A percentile compares a stretch with the other conserved stretches of the same genome.
These are phyloP conservation scores for Barnettozyma siamensis DNA, from an alignment of 805 yeast species.

Conservation along the genomic window DNA sequence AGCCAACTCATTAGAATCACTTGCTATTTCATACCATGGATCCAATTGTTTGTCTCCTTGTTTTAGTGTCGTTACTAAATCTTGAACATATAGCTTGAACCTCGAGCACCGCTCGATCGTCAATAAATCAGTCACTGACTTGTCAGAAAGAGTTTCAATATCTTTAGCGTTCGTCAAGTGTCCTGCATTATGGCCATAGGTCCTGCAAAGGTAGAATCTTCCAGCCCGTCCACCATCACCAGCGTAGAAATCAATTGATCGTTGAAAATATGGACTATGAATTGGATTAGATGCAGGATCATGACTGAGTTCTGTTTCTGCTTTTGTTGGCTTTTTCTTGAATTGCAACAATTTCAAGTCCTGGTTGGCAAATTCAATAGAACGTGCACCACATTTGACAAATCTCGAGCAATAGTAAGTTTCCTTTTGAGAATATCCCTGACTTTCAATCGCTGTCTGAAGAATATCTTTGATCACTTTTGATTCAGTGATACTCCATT, in stretches of 20 bases:
- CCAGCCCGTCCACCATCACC: constrained; percentile 25
- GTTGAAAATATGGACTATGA: constrained; percentile 16
- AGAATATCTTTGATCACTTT: constrained; percentile 15
- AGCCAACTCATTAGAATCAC: constrained; percentile 10
- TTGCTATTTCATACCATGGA: constrained; percentile 26
- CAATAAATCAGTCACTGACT: constrained; percentile 9
- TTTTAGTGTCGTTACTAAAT: constrained; percentile 16
- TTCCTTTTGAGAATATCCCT: constrained; percentile 18
- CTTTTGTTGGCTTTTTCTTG: constrained; percentile 4
- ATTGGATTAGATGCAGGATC: constrained; percentile 20
- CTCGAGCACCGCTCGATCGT: constrained; percentile 17
- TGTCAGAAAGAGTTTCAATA: constrained; percentile 6
- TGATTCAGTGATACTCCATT: constrained; percentile 20
- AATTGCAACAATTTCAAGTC: constrained; percentile 6
- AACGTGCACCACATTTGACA: constrained; percentile 19
- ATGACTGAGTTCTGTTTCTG: constrained; percentile 7
- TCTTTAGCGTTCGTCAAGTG: constrained; percentile 13
- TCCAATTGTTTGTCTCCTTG: constrained; percentile 4
- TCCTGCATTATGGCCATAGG: constrained; percentile 16
- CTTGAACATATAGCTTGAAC: constrained; percentile 25
- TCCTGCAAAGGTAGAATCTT: constrained; percentile 21
- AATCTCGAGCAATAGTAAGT: constrained; percentile 22
- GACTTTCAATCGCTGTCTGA: not conserved
- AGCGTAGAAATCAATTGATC: constrained; percentile 23
- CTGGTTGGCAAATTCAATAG: constrained; percentile 16